These are phyloP conservation scores for Lizonia empirigonia DNA, from an alignment of 2,329 filamentous ascomycete species.

Conservation along the genomic window DNA sequence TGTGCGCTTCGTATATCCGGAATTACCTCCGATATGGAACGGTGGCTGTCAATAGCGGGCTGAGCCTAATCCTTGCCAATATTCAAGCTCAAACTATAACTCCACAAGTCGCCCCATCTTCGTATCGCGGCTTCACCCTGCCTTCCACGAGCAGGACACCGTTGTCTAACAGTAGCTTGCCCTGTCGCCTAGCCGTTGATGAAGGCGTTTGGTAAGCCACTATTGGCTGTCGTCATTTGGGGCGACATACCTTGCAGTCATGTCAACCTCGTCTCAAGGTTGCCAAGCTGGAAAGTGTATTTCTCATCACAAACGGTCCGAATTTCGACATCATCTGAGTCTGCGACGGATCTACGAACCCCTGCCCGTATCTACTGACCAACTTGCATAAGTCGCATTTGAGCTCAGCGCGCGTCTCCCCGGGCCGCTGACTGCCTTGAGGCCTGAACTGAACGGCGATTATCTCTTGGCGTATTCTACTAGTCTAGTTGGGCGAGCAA, in stretches of 20 bases:
- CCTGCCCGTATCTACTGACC: background rate
- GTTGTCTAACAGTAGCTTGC: background rate
- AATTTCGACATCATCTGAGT: slow-evolving; percentile 1
- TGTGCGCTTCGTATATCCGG: slow-evolving; percentile 20
- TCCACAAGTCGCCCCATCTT: background rate
- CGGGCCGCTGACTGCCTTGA: background rate
- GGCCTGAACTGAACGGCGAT: background rate
- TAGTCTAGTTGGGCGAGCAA: background rate
- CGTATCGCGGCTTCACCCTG: background rate
- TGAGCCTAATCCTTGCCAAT: slow-evolving; percentile 4
- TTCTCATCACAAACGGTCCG: slow-evolving; percentile 15
- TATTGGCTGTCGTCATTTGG: background rate
- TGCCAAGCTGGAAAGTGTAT: background rate
- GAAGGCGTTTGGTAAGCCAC: background rate
- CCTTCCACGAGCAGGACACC: background rate
- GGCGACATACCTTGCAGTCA: background rate
- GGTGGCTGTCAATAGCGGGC: slow-evolving; percentile 14
- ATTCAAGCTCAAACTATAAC: slow-evolving; percentile 9
- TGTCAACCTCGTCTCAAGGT: background rate
- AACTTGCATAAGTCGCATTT: slow-evolving; percentile 3
- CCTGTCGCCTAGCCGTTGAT: background rate
- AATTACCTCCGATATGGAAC: slow-evolving; percentile 26
- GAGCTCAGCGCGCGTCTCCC: background rate
- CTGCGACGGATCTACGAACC: background rate
- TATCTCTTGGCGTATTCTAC: too few relatives aligned